These are phyloP conservation scores for Alternaria triticimaculans DNA, from an alignment of 2,329 filamentous ascomycete genomes.

Conservation along the genomic window DNA sequence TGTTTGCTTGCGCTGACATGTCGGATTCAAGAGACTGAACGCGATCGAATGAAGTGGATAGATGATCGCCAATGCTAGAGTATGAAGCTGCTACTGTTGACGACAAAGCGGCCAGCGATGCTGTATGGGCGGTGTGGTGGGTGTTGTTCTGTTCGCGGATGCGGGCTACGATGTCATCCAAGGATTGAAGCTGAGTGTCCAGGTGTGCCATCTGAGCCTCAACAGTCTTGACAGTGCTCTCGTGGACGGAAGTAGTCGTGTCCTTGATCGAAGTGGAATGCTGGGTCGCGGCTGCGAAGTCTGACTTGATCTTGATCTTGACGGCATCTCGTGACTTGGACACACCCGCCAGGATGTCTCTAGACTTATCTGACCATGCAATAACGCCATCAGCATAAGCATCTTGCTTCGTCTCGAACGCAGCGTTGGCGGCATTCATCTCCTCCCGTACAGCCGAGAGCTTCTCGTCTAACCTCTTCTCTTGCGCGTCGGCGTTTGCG, in stretches of 20 bases:
- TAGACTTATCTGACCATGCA: slow-evolving; percentile 73
- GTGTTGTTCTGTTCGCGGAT: slow-evolving; percentile 80
- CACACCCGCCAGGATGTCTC: slow-evolving; percentile 72
- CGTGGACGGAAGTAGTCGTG: slow-evolving; percentile 85
- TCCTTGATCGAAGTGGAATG: slow-evolving; percentile 84
- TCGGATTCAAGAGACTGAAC: slow-evolving; percentile 73
- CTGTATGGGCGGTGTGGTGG: slow-evolving; percentile 73
- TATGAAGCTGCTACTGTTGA: slow-evolving; percentile 76
- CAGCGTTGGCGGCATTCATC: slow-evolving; percentile 68
- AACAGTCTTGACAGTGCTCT: slow-evolving; percentile 87
- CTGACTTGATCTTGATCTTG: slow-evolving; percentile 82
- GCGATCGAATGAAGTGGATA: slow-evolving; percentile 71
- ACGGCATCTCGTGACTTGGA: slow-evolving; percentile 76
- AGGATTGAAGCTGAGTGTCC: slow-evolving; percentile 82
- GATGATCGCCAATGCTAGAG: slow-evolving; percentile 71
- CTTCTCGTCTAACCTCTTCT: slow-evolving; percentile 70
- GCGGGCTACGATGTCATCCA: slow-evolving; percentile 88
- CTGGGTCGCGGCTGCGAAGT: slow-evolving; percentile 81
- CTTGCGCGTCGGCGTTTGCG: slow-evolving; percentile 75
- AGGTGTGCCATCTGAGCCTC: slow-evolving; percentile 88
- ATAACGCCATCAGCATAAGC: slow-evolving; percentile 76
- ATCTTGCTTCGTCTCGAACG: slow-evolving; percentile 69
- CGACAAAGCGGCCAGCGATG: slow-evolving; percentile 71
- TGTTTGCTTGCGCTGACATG: slow-evolving; percentile 66
- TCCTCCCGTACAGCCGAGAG: slow-evolving; percentile 69